Evolutionary conservation across 1,284 basidiomycete genomes (phyloP).

Genomic region (Melampsora americana): DNA sequence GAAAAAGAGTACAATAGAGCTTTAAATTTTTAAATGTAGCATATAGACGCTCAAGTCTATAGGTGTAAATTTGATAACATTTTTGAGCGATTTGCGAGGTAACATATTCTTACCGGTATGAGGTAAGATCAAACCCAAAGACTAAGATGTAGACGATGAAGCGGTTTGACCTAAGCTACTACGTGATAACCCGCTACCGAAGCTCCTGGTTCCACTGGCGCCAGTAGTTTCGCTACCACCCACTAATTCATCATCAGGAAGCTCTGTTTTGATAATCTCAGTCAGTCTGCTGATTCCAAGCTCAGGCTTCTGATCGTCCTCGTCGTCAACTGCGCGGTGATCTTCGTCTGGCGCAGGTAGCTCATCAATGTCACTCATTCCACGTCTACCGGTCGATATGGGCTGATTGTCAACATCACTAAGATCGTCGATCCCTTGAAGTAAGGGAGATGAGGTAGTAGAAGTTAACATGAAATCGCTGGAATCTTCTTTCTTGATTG

Average conservation of each 20-base stretch:
- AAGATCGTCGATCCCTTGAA: background rate
- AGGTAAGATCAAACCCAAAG: too few relatives aligned
- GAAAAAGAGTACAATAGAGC: too few relatives aligned
- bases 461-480: background rate
- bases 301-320: background rate
- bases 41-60: too few relatives aligned
- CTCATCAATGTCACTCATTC: constrained; percentile 8
- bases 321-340: background rate
- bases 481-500: background rate
- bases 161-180: background rate
- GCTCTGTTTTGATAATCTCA: background rate
- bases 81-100: too few relatives aligned
- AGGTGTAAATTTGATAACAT: too few relatives aligned
- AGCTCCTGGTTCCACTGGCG: background rate
- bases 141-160: constrained; percentile 2
- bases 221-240: constrained; percentile 7
- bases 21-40: too few relatives aligned
- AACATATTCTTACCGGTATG: too few relatives aligned
- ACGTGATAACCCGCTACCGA: background rate
- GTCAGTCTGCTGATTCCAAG: background rate
- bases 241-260: background rate
- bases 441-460: background rate
- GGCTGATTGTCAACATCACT: too few relatives aligned
- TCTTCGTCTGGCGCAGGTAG: background rate
- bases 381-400: background rate